These are phyloP conservation scores for Kluyveromyces aestuarii DNA, from an alignment of 805 yeast species.

Conservation along the genomic window DNA sequence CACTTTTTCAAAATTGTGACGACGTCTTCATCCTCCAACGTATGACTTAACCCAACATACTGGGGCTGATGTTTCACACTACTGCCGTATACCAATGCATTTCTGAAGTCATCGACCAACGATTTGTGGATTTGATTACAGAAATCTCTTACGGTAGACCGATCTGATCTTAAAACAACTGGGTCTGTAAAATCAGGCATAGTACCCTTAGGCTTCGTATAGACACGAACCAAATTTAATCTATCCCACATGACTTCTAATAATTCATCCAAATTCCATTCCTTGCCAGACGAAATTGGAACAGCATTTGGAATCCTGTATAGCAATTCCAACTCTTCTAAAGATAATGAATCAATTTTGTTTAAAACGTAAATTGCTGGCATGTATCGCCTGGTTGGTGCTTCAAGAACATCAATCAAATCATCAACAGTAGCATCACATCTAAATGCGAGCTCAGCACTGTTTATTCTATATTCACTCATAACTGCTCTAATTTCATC, in stretches of 20 bases:
- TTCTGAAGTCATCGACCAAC: conserved; percentile 85
- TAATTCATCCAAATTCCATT: conserved; percentile 95
- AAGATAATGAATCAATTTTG: conserved; percentile 90
- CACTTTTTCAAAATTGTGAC: conserved; percentile 82
- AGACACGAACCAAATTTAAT: conserved; percentile 84
- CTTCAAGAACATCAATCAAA: conserved; percentile 87
- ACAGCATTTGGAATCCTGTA: conserved; percentile 95
- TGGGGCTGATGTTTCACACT: conserved; percentile 98
- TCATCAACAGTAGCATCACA: conserved; percentile 98
- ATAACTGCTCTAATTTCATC: conserved; percentile 95
- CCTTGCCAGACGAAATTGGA: conserved; percentile 91
- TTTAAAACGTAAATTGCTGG: conserved; percentile 93
- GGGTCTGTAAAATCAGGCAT: conserved; percentile 94
- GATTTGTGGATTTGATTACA: conserved; percentile 95
- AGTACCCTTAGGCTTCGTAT: conserved; percentile 93
- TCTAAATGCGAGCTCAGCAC: conserved; percentile 93
- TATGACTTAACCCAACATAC: conserved; percentile 81
- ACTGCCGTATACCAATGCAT: conserved; percentile 86
- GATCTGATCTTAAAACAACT: conserved; percentile 75
- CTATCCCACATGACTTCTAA: conserved; percentile 93
- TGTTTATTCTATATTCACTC: conserved; percentile 88
- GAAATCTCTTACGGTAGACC: conserved; percentile 86
- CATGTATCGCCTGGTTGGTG: conserved; percentile 81
- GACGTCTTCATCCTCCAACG: conserved; percentile 90
- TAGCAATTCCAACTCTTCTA: conserved; percentile 84